Percentiles rank a stretch among this genome's conserved stretches.
phyloP scores from a whole-genome alignment of 148 eudicot species.

The Rhododendron ovatum region DNA sequence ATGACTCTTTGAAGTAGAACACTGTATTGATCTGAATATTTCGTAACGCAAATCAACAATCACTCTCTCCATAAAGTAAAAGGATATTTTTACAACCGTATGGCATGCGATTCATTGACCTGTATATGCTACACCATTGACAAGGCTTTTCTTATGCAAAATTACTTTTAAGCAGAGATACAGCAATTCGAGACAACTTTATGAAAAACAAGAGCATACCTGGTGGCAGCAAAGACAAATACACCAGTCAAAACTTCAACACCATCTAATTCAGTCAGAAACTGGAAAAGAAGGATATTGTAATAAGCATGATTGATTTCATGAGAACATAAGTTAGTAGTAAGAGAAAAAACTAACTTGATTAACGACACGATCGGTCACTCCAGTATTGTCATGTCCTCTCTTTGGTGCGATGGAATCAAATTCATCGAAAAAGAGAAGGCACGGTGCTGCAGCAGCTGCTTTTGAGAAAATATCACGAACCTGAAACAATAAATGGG shows the following conservation, averaged over 20 bases:
- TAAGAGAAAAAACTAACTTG: constrained; percentile 47
- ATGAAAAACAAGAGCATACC: constrained; percentile 35
- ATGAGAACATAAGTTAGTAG: not conserved
- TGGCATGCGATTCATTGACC: not conserved
- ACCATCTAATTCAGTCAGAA: constrained; percentile 95
- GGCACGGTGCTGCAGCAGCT: constrained; percentile 97
- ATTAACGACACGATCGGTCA: constrained; percentile 97
- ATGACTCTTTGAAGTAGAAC: not conserved
- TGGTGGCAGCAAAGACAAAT: constrained; percentile 97
- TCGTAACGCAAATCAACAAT: not conserved
- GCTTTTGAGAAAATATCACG: constrained; percentile 96
- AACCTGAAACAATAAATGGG: constrained; percentile 48
- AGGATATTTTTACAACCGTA: not conserved
- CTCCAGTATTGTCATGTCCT: constrained; percentile 99
- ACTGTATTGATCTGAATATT: not conserved
- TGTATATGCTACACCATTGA: not conserved
- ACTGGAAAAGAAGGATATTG: constrained; percentile 37
- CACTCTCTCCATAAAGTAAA: not conserved
- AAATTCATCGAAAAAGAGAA: constrained; percentile 96
- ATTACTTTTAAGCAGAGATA: not conserved
- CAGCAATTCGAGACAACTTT: not conserved
- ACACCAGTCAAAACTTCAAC: constrained; percentile 94
- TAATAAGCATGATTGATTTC: not conserved
- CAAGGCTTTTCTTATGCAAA: not conserved
- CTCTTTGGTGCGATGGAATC: constrained; percentile 99